Evolutionary conservation across 495 filamentous ascomycete species (phyloP), one percentile per base, ranked within the genome.

Genomic region (Achaetomiella virescens): DNA sequence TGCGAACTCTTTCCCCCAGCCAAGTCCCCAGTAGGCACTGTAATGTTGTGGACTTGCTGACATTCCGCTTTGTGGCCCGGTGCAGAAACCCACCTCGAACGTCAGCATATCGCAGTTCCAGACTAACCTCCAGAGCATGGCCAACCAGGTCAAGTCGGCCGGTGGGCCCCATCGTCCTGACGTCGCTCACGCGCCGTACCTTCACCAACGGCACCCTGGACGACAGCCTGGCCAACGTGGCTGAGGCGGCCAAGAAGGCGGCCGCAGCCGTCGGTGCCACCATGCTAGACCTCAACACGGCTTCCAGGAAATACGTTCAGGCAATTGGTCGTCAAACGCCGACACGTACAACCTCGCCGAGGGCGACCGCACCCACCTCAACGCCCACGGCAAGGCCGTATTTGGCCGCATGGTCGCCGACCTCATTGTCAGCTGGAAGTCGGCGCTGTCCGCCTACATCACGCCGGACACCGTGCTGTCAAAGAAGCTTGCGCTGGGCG

Each of bases 401-500:
- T 51, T 51, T 51, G 48, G 14, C 48, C 35, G 35, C 48, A 51
- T 51, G 33, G 48, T 51, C 20, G 48, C 48, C 14, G 48, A 51
- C 12, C 48, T 51, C 48, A 15, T 51, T 3, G 21, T 51, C 14
- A 15, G 36, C 6, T 40, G 48, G 35, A 12, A 18, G 6, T 1
- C 35, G 21, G n/a, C 21, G 33, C 48, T 51, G 14, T n/a, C 20
- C 6, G 11, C 21, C 7, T 51, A 27, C 35, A 40, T 51, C 35
- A 27, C 35, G 17, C 35, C 35, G 6, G 48, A 51, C 35, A 15
- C 21, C 1, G 35, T 6, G 21, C 5, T 51, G 21, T 40, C 35
- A 3, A 11, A 40, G 7, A 51, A 41, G 35, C 25, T 51, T 27
- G 48, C 35, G 4, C 21, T 17, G 35, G 48, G 48, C 15, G 36